Evolutionary conservation across 192 early-diverging fungal species (phyloP), one percentile per base, ranked within the genome.

Genomic region (Linnemannia schmuckeri): DNA sequence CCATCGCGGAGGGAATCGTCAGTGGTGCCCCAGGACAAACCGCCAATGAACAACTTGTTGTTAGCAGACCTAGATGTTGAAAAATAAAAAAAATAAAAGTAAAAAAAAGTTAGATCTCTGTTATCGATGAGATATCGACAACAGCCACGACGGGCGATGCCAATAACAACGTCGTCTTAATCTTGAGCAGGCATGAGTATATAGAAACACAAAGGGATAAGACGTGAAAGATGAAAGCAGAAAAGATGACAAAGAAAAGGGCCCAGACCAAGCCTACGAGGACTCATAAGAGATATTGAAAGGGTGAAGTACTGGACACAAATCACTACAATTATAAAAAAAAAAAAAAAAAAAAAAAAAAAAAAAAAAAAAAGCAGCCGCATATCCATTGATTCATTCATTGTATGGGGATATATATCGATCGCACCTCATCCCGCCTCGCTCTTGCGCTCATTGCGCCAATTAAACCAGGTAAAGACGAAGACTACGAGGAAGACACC

Each of bases 31-130:
- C 93, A 97, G 83, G 93, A 89, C 55, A 96, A 87, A 63, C 89
- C 89, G 47, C 94, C 95, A 52, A 96, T 92, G 82, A 94, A 96
- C 55, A 96, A 61, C 88, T 94, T 93, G 69, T 72, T 74, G 12
- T 1, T 12, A 44, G 44, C 3, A 61, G 87, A 80, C 83, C 82
- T 83, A 69, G 2, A 57, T 61, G 15, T 52, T 52, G 24, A 20
- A 24, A 17, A 15, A 49, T 1, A 1, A 44, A 44, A 44, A 57
- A 22, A 24, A 55, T 24, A 18, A 52, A 13, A 17, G 12, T 3
- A 57, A n/a, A 27, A 66, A 33, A 13, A 12, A 8, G n/a, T 66
- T 66, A 66, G 61, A 1, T 27, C 3, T 35, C 27, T 15, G 30
- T 33, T 33, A 33, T 15, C 27, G 30, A 63, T 3, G 61, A 13